Conservation (phyloP, 106 monocot genomes). For the Allium cepa region DNA sequence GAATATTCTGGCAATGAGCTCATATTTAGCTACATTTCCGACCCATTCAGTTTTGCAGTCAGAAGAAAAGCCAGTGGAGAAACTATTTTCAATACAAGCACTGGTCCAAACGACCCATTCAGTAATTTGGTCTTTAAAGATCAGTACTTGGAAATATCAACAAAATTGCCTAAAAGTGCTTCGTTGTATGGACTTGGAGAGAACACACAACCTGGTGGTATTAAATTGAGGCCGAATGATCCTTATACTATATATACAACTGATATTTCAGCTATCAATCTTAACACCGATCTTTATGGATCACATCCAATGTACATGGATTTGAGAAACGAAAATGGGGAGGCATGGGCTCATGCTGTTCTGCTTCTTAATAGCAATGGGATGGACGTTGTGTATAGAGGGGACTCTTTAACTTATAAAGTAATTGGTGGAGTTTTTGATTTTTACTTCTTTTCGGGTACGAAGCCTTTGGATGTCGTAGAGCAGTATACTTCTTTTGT, state of each 20-base stretch:
- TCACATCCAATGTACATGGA: slow-evolving; percentile 96
- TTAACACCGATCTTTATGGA: slow-evolving; percentile 90
- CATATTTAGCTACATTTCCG: slow-evolving; percentile 57
- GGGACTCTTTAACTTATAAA: slow-evolving; percentile 77
- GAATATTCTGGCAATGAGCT: slow-evolving; percentile 55
- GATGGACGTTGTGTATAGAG: slow-evolving; percentile 89
- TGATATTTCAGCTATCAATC: slow-evolving; percentile 75
- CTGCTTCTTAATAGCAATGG: slow-evolving; percentile 95
- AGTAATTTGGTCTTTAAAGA: slow-evolving; percentile 79
- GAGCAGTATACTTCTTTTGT: slow-evolving; percentile 84
- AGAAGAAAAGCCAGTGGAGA: slow-evolving; percentile 58
- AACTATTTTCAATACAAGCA: slow-evolving; percentile 57
- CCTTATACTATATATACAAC: slow-evolving; percentile 86
- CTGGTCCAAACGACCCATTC: slow-evolving; percentile 14
- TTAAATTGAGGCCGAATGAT: slow-evolving; percentile 70
- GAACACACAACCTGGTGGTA: slow-evolving; percentile 84
- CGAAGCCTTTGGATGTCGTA: slow-evolving; percentile 59
- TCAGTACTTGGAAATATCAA: slow-evolving; percentile 87
- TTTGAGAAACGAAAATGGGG: slow-evolving; percentile 51
- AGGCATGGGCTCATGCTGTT: slow-evolving; percentile 54
- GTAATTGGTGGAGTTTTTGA: slow-evolving; percentile 90
- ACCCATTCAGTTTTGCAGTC: slow-evolving; percentile 79
- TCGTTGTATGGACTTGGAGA: slow-evolving; percentile 88
- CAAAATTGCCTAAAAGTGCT: slow-evolving; percentile 45
- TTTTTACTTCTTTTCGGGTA: slow-evolving; percentile 88